Evolutionary conservation across 2,329 filamentous ascomycete species (phyloP), one percentile per base, ranked within the genome.

Genomic region (Colletotrichum tabaci): DNA sequence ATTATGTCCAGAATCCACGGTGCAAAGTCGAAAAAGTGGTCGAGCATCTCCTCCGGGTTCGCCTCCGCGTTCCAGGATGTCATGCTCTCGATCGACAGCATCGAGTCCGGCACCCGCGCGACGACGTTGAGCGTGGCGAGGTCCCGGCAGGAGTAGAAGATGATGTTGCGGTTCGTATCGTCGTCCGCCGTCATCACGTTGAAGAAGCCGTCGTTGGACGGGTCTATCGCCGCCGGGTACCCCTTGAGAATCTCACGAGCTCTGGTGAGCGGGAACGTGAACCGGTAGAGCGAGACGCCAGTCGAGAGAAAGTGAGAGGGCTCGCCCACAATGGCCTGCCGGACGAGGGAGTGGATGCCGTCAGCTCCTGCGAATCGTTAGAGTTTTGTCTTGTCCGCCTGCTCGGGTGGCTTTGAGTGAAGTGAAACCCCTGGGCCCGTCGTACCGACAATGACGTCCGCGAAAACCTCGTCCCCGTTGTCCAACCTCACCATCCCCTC

Each of bases 61-160:
- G 65, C 68, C 52, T 53, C 57, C 0, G 68, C 68, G 40, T 35
- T 68, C 68, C 68, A 71, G 3, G 68, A 71, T 3, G 68, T 52
- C 26, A 58, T 30, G 57, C 64, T 71, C 35, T 71, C 67, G 6
- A 21, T 18, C 1, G 42, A 38, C 2, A 68, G 38, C 46, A 68
- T 63, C 1, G 42, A n/a, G 52, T 71, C 68, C 9, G 68, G 68
- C 0, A 71, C 55, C 1, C 68, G 65, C 15, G 58, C 68, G 5
- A 63, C 40, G 26, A 71, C 65, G 58, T 63, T 68, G 58, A 71
- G 68, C 5, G 42, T 35, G 5, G 65, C 58, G 44, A 23, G n/a
- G 26, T 71, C 38, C 9, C 65, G 57, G 18, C 68, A 71, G 23
- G 68, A 58, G 40, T 71, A 71, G 47, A 71, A 71, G 38, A 71